Evolutionary conservation across 163 green algal genomes (phyloP).

Genomic region (Trebouxia gelatinosa): DNA sequence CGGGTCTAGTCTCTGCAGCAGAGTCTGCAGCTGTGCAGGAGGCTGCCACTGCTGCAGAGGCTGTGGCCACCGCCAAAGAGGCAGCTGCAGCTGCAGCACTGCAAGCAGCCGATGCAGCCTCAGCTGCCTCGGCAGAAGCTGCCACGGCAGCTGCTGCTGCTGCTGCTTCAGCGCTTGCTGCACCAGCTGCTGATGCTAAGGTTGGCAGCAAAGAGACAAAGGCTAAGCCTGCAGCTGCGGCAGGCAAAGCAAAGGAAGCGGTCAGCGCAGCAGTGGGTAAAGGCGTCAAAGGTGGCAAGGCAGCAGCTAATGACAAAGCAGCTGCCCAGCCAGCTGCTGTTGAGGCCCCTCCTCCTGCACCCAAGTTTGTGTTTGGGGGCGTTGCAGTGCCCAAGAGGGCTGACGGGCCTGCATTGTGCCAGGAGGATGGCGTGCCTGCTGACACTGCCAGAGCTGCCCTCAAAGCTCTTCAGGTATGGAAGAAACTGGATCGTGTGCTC

Average conservation of each 20-base stretch:
- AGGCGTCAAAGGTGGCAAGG: not conserved
- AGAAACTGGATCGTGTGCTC: no score
- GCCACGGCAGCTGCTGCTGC: constrained; percentile 26
- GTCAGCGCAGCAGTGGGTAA: constrained; percentile 1
- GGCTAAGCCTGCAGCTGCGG: not conserved
- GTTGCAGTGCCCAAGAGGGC: not conserved
- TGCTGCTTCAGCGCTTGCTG: not conserved
- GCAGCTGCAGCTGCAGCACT: constrained; percentile 26
- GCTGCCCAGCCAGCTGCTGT: constrained; percentile 16
- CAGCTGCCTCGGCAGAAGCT: not conserved
- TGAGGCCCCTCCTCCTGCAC: not conserved
- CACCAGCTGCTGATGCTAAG: constrained; percentile 14
- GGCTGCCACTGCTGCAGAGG: constrained; percentile 1
- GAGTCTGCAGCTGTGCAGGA: not conserved
- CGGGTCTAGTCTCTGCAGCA: not conserved
- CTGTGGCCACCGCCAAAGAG: constrained; percentile 17
- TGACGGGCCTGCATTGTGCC: not conserved
- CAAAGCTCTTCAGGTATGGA: no score
- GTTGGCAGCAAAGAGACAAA: constrained; percentile 1
- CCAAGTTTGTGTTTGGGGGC: not conserved
- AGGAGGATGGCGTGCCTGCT: not conserved
- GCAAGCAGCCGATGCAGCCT: not conserved
- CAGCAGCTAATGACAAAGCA: constrained; percentile 17
- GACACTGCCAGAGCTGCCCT: no score
- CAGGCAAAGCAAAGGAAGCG: constrained; percentile 25